Evolutionary conservation across 257 asterid genomes (phyloP).

Genomic region (Linaria vulgaris): DNA sequence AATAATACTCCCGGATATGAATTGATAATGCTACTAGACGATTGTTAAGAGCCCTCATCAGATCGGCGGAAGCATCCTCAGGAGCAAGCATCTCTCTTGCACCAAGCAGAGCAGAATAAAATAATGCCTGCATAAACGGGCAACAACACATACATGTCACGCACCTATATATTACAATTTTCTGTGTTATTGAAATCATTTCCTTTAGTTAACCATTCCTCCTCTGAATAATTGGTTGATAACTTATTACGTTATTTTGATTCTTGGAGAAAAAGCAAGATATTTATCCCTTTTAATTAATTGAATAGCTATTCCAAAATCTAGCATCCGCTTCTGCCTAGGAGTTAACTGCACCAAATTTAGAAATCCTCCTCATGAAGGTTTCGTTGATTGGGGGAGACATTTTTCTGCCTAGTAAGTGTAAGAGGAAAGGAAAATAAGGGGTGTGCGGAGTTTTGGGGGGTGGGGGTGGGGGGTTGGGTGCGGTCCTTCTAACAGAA

Average conservation of each 20-base stretch:
- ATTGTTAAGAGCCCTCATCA: slow-evolving; percentile 58
- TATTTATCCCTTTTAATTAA: not conserved
- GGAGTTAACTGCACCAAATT: not conserved
- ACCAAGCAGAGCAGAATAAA: slow-evolving; percentile 70
- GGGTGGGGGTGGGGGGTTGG: too few species aligned
- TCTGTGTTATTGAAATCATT: not conserved
- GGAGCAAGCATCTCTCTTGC: slow-evolving; percentile 81
- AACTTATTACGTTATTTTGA: slow-evolving; percentile 10
- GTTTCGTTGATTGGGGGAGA: not conserved
- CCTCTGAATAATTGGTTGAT: not conserved
- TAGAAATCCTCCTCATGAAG: not conserved
- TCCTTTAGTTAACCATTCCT: slow-evolving; percentile 3
- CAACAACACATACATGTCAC: slow-evolving; percentile 6
- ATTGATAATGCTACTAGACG: slow-evolving; percentile 74
- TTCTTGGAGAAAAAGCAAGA: not conserved
- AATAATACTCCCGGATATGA: slow-evolving; percentile 79
- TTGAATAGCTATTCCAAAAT: not conserved
- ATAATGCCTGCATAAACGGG: slow-evolving; percentile 53
- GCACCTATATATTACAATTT: not conserved
- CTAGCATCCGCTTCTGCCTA: not conserved
- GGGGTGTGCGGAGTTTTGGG: too few species aligned
- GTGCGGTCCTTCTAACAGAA: not conserved
- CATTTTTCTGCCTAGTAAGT: not conserved
- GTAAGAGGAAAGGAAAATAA: too few species aligned
- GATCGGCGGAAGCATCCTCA: slow-evolving; percentile 66